Base-by-base conservation (phyloP, 169 alveolate species). In the Cryptosporidium parvum region DNA sequence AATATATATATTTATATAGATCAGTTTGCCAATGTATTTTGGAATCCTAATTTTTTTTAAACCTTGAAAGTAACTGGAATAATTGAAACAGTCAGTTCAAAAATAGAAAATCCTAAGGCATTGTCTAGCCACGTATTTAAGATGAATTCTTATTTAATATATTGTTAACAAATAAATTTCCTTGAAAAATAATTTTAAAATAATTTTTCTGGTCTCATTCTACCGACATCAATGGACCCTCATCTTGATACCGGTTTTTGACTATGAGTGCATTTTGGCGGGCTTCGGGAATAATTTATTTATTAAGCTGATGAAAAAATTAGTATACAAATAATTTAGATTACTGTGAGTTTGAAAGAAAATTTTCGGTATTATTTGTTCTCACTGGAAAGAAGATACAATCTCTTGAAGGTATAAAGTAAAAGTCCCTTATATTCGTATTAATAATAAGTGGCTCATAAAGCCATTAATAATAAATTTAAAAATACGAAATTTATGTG, bases 201-300 rank as follows among this genome's bases (percentile, higher is more conserved):
- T 48, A 14, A 14, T 48, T 48, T 48, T 48, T 48, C 23, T 48
- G 23, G 56, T 21, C 56, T 48, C 2, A 48, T 65, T 33, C 33
- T 37, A 37, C 72, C 72, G 72, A 65, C 72, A 65, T 33, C 12
- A 65, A 33, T 7, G 23, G 29, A 48, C 72, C 72, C 72, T 65
- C 72, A 65, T 4, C 51, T 14, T 29, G 12, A 65, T 33, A 35
- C 52, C 52, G 72, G 72, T 0, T 7, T 3, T 29, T 65, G 72
- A 65, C 72, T 29, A 8, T 5, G 29, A 65, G 31, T 65, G 72
- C 72, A 65, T 65, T 65, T 65, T 31, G 72, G 72, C 72, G 72
- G 72, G 72, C 21, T 33, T 3, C 21, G 0, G 53, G 12, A 7
- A 21, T 65, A 31, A 35, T 14, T 48, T 48, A 48, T 48, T 65